Base-by-base conservation (phyloP, 2,329 filamentous ascomycete species). In the Ophiostoma sp. region DNA sequence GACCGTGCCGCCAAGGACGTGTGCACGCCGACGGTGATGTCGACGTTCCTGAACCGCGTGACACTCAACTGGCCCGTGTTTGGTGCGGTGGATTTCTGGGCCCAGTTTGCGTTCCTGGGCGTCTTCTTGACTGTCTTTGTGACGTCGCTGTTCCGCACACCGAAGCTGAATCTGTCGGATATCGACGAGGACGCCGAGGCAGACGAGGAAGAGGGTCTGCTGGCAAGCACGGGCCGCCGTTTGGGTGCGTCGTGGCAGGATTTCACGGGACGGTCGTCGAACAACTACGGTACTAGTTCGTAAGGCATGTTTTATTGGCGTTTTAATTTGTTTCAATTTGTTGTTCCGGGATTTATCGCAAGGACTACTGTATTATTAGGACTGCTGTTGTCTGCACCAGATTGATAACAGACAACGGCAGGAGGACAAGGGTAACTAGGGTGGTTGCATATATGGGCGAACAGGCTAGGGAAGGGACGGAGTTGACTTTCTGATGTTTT, bases 41-140 rank as follows among this genome's bases (percentile, higher is more conserved):
- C 91, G 70, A 97, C 92, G 0, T 96, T 99, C 78, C 83, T 99
- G 72, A 97, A 98, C 78, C 88, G 93, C 62, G 87, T 97, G 70
- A 93, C 91, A 36, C 85, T 97, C 75, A 97, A 96, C 76, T 99
- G 95, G 84, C 93, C 95, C 5, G 92, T 97, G 76, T 96, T 99
- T 75, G 95, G 95, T 11, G 87, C 89, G 11, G 81, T 98, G n/a
- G 86, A 92, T 73, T 99, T 98, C 78, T 99, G 93, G 93, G 91
- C 93, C 0, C 95, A 99, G 75, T 98, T 97, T 76, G 90, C 85
- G 12, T 98, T 99, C 80, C 79, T 99, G 60, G 89, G 79, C 45
- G 83, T 97, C 27, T 97, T 96, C 78, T 77, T 97, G 9, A 79
- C 97, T 67, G 88, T 96, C 12, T 91, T 97, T 73, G 69, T 92